Evolutionary conservation across 139 green algal species (phyloP), one percentile per base, ranked within the genome.

Genomic region (Desmodesmus armatus): DNA sequence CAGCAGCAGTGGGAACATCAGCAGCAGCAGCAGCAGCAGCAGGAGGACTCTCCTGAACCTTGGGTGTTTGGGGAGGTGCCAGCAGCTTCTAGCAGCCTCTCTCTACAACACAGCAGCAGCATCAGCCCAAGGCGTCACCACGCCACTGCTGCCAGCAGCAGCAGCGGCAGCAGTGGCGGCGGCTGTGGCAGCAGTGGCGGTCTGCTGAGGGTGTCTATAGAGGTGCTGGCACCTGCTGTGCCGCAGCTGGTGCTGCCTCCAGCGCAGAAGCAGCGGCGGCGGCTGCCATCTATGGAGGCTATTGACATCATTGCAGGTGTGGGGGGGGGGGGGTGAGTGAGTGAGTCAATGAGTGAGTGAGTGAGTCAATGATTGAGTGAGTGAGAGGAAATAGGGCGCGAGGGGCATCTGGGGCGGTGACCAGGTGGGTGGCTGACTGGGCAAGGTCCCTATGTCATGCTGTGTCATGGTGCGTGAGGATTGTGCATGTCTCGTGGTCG

Each of bases 291-390:
- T 23, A 19, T 82, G 13, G 76, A 82, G 43, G 76, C 76, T 15
- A 82, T 82, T 21, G 76, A 82, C 76, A 82, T 82, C 7, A 82
- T 82, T 37, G 76, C 76, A 72, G 76, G 76, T 82, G 17, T 13
- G 66, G 5, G 5, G 17, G 40, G 6, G 63, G 4, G 62, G 62
- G n/a, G n/a, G n/a, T n/a, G n/a, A n/a, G n/a, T n/a, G n/a, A n/a
- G n/a, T n/a, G n/a, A n/a, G n/a, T n/a, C n/a, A n/a, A n/a, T n/a
- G n/a, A n/a, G n/a, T n/a, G n/a, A n/a, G n/a, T n/a, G n/a, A n/a
- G n/a, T n/a, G n/a, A n/a, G n/a, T n/a, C n/a, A n/a, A n/a, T n/a
- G n/a, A n/a, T n/a, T n/a, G n/a, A n/a, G n/a, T n/a, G n/a, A n/a
- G n/a, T n/a, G n/a, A n/a, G n/a, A n/a, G n/a, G n/a, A n/a, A n/a